Evolutionary conservation across 352 stramenopile species (phyloP).

Genomic region (Phytophthora boehmeriae): DNA sequence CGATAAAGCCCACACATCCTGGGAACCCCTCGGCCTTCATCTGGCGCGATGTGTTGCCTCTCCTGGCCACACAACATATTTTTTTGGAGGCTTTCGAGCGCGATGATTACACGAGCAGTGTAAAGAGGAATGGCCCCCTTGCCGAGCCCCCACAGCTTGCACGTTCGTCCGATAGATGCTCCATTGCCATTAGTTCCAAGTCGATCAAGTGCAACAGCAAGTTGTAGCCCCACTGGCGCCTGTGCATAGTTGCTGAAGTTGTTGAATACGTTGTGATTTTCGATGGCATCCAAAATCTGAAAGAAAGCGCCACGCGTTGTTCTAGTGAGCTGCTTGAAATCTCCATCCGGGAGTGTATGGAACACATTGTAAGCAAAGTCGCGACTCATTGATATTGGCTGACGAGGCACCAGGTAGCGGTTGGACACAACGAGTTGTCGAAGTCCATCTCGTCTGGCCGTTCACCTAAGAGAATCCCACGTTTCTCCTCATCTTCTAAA

Average conservation of each 20-base stretch:
- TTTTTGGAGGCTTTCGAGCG: background rate
- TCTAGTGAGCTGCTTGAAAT: background rate
- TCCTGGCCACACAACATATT: background rate
- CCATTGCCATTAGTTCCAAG: conserved; percentile 2
- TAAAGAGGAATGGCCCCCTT: conserved; percentile 5
- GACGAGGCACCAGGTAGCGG: background rate
- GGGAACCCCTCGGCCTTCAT: background rate
- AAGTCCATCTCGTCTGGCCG: background rate
- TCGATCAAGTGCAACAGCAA: conserved; percentile 1
- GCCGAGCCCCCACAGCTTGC: background rate
- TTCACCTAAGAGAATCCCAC: background rate
- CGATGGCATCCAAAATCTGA: background rate
- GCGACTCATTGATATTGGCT: background rate
- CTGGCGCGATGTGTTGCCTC: background rate
- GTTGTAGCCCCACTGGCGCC: background rate
- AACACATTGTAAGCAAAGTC: background rate
- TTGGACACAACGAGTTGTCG: background rate
- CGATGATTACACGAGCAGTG: background rate
- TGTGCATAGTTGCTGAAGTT: background rate
- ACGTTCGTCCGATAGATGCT: background rate
- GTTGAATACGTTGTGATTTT: background rate
- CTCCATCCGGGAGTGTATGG: background rate
- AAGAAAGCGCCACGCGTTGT: background rate
- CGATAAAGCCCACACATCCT: conserved; percentile 9
- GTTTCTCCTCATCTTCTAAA: background rate